Percentiles rank a stretch among this genome's conserved stretches.
Conservation (phyloP, 495 filamentous ascomycete species). For the Hyaloscypha finlandica region DNA sequence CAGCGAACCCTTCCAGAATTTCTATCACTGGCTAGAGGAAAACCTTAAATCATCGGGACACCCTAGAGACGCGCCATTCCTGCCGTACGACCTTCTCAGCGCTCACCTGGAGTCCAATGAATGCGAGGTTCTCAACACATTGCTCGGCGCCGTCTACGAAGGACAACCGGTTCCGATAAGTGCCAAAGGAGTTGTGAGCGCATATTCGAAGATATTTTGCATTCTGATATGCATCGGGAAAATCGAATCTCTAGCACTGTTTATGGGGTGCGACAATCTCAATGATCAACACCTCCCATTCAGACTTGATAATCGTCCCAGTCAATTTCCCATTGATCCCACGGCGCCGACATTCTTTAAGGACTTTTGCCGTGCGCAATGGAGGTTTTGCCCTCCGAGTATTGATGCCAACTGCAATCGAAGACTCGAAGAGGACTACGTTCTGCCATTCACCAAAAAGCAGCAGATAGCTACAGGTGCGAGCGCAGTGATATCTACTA, state of each 20-base stretch:
- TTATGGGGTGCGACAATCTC: slow-evolving; percentile 13
- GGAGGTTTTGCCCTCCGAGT: too few relatives aligned
- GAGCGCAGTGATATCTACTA: slow-evolving; percentile 29
- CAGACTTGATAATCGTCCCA: slow-evolving; percentile 8
- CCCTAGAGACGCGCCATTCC: slow-evolving; percentile 5
- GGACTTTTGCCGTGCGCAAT: too few relatives aligned
- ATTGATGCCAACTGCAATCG: slow-evolving; percentile 16
- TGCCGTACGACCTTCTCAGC: slow-evolving; percentile 14
- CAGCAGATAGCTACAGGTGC: slow-evolving; percentile 21
- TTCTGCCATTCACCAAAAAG: slow-evolving; percentile 31
- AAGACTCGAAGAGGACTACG: slow-evolving; percentile 20
- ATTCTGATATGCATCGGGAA: slow-evolving; percentile 11
- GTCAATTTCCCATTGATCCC: slow-evolving; percentile 2
- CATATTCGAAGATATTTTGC: slow-evolving; percentile 11
- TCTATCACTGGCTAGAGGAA: slow-evolving; percentile 10
- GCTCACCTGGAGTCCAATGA: slow-evolving; percentile 14
- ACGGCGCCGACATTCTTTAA: too few relatives aligned
- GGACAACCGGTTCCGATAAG: slow-evolving; percentile 11
- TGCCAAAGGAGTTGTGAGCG: slow-evolving; percentile 11
- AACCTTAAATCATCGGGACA: slow-evolving; percentile 8
- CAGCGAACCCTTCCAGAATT: slow-evolving; percentile 11
- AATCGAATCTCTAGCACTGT: background rate
- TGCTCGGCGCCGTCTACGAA: slow-evolving; percentile 9
- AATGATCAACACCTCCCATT: slow-evolving; percentile 19
- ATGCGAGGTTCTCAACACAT: slow-evolving; percentile 7